A percentile compares a stretch with the other conserved stretches of the same genome.
Conservation (phyloP, 192 early-diverging fungal genomes). For the Linnemannia hyalina region DNA sequence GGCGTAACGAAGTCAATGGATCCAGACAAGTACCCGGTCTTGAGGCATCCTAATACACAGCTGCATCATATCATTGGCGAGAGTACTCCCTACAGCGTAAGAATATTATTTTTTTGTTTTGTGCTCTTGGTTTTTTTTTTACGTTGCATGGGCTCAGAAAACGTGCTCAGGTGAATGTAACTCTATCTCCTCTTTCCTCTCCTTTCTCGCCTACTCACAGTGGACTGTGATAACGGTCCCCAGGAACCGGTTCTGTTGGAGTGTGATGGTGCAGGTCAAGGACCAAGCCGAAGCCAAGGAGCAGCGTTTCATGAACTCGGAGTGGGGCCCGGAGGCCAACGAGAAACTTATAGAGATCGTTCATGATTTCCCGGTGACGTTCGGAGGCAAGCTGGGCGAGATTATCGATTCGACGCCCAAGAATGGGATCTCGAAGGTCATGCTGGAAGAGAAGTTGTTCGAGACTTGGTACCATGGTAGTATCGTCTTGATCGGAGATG, state of each 20-base stretch:
- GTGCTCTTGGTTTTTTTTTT: not conserved
- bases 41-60: slow-evolving; percentile 19
- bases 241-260: not conserved
- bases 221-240: not conserved
- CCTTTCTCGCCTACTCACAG: not conserved
- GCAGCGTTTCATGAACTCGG: slow-evolving; percentile 11
- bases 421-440: slow-evolving; percentile 25
- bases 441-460: slow-evolving; percentile 33
- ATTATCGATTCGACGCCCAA: slow-evolving; percentile 22
- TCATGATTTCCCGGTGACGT: slow-evolving; percentile 2
- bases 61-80: slow-evolving; percentile 23
- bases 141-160: not conserved
- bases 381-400: slow-evolving; percentile 19
- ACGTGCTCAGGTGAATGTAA: too few species aligned
- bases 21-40: not conserved
- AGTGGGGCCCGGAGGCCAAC: slow-evolving; percentile 18
- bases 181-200: too few species aligned
- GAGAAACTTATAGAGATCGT: slow-evolving; percentile 12
- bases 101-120: not conserved
- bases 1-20: slow-evolving; percentile 26
- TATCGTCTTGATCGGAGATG: slow-evolving; percentile 25
- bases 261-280: not conserved
- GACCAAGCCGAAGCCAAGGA: not conserved
- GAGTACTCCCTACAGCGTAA: not conserved
- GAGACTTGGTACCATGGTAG: slow-evolving; percentile 23